Evolutionary conservation across 139 green algal species (phyloP).

Genomic region (Microglena sp.): DNA sequence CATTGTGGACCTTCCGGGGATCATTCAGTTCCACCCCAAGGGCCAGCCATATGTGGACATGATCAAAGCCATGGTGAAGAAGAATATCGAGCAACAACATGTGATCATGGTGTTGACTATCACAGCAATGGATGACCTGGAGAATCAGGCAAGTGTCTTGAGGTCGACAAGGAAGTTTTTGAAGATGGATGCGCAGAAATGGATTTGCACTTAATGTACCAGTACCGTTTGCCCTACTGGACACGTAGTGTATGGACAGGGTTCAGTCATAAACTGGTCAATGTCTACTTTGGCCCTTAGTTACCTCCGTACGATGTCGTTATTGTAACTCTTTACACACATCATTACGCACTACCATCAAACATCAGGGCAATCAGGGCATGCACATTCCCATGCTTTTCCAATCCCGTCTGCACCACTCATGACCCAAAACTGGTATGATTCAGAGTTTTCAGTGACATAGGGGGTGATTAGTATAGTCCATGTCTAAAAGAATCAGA

Average conservation of each 20-base stretch:
- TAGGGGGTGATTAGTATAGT: no score
- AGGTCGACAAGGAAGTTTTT: background rate
- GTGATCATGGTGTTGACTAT: conserved; percentile 14
- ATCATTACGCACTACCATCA: no score
- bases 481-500: no score
- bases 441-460: no score
- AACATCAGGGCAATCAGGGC: no score
- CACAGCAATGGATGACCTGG: conserved; percentile 10
- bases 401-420: no score
- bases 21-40: conserved; percentile 11
- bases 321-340: no score
- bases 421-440: no score
- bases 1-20: conserved; percentile 26
- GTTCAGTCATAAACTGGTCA: background rate
- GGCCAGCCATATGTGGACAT: background rate
- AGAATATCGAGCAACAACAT: background rate
- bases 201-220: background rate
- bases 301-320: no score
- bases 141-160: conserved; percentile 12
- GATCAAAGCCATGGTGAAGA: conserved; percentile 6
- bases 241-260: background rate
- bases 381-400: no score
- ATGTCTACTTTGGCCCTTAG: background rate
- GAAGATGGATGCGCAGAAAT: background rate
- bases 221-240: background rate